Evolutionary conservation across 345 rosid species (phyloP).

Genomic region (Eucalyptus erythrocorys): DNA sequence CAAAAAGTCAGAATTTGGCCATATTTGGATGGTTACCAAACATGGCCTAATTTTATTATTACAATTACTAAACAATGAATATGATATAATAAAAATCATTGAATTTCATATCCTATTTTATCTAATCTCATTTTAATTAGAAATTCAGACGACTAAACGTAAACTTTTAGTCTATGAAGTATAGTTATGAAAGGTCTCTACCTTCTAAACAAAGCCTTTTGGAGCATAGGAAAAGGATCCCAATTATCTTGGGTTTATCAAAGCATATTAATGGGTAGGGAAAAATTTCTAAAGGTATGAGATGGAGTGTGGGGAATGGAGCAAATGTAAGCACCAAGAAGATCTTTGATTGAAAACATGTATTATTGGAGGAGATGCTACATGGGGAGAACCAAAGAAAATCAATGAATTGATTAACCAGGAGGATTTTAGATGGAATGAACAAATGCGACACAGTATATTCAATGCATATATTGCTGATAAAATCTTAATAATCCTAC

Average conservation of each 20-base stretch:
- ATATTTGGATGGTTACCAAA: too few species aligned
- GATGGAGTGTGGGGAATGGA: neutral
- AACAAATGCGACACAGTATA: neutral
- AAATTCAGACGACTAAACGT: rapidly evolving
- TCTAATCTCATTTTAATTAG: rapidly evolving
- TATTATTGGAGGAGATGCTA: neutral
- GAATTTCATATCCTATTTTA: too few species aligned
- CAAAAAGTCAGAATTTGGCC: too few species aligned
- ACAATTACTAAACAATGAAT: too few species aligned
- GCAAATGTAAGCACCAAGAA: neutral
- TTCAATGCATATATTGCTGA: neutral
- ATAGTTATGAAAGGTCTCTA: neutral
- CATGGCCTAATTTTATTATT: too few species aligned
- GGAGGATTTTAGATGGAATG: neutral
- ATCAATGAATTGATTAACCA: neutral
- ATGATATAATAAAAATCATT: rapidly evolving
- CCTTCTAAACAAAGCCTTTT: neutral
- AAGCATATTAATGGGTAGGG: neutral
- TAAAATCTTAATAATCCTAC: neutral
- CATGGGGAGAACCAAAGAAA: neutral
- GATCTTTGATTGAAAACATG: neutral
- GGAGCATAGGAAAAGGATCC: neutral
- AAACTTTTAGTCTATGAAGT: too few species aligned
- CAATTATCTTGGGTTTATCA: neutral
- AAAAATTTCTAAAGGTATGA: neutral